Conservation (phyloP, 1,284 basidiomycete genomes). For the Ganoderma sinense region DNA sequence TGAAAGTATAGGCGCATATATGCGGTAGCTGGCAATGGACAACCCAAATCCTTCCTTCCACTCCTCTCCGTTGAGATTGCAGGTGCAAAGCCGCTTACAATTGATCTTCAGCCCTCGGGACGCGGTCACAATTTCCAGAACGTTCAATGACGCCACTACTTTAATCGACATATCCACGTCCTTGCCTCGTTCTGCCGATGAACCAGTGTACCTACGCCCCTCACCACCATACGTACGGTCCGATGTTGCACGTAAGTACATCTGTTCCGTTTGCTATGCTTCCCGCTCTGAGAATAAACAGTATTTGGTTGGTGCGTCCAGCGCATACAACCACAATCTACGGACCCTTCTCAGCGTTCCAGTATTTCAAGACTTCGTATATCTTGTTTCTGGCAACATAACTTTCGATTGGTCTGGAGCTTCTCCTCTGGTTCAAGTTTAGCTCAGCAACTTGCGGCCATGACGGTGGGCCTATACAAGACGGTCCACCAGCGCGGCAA, state of each 20-base stretch:
- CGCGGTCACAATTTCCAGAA: constrained; percentile 91
- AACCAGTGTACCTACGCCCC: constrained; percentile 93
- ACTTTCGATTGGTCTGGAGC: constrained; percentile 90
- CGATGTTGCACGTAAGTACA: constrained; percentile 75
- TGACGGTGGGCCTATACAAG: constrained; percentile 83
- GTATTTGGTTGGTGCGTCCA: constrained; percentile 97
- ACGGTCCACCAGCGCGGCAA: constrained; percentile 77
- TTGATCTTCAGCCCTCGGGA: constrained; percentile 77
- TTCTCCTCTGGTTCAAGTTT: constrained; percentile 66
- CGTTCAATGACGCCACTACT: constrained; percentile 82
- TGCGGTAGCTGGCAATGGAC: background rate
- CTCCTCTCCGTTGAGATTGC: background rate
- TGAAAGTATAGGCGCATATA: background rate
- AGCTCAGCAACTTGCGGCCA: constrained; percentile 80
- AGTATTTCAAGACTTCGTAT: constrained; percentile 64
- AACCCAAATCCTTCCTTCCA: background rate
- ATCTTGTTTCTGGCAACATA: constrained; percentile 96
- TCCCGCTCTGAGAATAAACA: constrained; percentile 39
- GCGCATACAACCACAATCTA: constrained; percentile 54
- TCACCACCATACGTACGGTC: constrained; percentile 96
- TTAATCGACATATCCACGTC: constrained; percentile 95
- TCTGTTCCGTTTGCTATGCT: background rate
- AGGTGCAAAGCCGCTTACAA: background rate
- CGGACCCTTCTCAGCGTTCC: constrained; percentile 42
- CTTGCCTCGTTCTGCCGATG: constrained; percentile 91